Evolutionary conservation across 495 filamentous ascomycete genomes (phyloP), one percentile per base, ranked within the genome.

Genomic region (Evansstolkia leycettana): DNA sequence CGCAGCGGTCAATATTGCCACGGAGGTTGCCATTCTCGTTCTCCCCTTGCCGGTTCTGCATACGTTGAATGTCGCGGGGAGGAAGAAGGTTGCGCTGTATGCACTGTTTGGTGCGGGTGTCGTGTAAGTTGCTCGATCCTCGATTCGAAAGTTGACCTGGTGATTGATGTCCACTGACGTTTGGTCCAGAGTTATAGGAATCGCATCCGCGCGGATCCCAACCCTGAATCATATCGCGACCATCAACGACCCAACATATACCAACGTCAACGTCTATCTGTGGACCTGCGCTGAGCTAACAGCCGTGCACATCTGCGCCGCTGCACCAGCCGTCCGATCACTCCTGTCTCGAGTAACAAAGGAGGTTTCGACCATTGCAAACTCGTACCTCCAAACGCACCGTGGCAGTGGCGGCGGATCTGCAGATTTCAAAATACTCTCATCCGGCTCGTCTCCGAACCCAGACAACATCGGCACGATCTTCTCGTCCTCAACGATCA

Each of bases 121-220:
- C 10, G 17, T 44, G 42, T 44, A 18, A 36, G 41, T 16, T n/a
- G n/a, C 26, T 1, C 4, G 28, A 29, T n/a, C 28, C 5, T 4
- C 12, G n/a, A 1, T 24, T 2, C 6, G 30, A 2, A 5, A 28
- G n/a, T n/a, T n/a, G n/a, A n/a, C n/a, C n/a, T n/a, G n/a, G n/a
- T n/a, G n/a, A n/a, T n/a, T n/a, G n/a, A n/a, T n/a, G n/a, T n/a
- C n/a, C n/a, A n/a, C n/a, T n/a, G n/a, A n/a, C n/a, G n/a, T n/a
- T n/a, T n/a, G n/a, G n/a, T n/a, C n/a, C n/a, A 44, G 42, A 1
- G 42, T 44, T 1, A 44, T 44, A 9, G 42, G 12, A 6, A 40
- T 40, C 17, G 37, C 42, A 39, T 32, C 37, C 8, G 42, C 42
- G 3, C 42, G 42, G 6, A 19, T 44, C 11, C 42, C 42, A 8